Evolutionary conservation across 495 filamentous ascomycete species (phyloP), one percentile per base, ranked within the genome.

Genomic region (Penicillium paradoxum): DNA sequence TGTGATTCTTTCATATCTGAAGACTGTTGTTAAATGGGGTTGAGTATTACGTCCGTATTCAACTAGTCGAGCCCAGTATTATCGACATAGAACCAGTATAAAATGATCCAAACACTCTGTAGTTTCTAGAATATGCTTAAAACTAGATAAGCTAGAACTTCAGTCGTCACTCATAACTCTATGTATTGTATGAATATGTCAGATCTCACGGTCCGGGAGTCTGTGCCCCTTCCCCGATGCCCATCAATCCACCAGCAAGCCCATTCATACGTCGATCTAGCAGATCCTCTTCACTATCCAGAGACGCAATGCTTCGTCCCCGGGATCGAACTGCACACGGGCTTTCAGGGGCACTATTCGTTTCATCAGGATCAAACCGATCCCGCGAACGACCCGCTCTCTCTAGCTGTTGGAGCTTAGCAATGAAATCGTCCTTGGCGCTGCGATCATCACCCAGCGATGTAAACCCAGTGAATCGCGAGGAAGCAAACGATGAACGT

Each of bases 201-300:
- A 11, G 39, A 27, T 34, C 15, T 55, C 51, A 66, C 4, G 49
- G 29, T 1, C 63, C 63, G 3, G 73, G 73, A 4, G 73, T 76
- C 39, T 66, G 57, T 4, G 68, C 71, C 4, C 71, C 64, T 36
- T 80, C 79, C 3, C 75, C 74, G 51, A 78, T 59, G 7, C 89
- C 87, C 70, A 89, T 91, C 74, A 97, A 73, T 9, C 87, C 82
- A 4, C 86, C 83, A 6, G 88, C 84, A 22, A 97, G 66, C 6
- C 88, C 89, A 60, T 87, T 82, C 91, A 97, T 97, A 37, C 91
- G 73, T 48, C 91, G 74, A 6, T 85, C 83, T 13, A 97, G 66
- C 49, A 97, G 63, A 74, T 96, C 90, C 54, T 95, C 90, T 54
- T 86, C 83, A 63, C 89, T 95, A 25, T 83, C 83, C 27, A 96